Evolutionary conservation across 257 asterid genomes (phyloP).

Genomic region (Oldenlandia corymbosa): DNA sequence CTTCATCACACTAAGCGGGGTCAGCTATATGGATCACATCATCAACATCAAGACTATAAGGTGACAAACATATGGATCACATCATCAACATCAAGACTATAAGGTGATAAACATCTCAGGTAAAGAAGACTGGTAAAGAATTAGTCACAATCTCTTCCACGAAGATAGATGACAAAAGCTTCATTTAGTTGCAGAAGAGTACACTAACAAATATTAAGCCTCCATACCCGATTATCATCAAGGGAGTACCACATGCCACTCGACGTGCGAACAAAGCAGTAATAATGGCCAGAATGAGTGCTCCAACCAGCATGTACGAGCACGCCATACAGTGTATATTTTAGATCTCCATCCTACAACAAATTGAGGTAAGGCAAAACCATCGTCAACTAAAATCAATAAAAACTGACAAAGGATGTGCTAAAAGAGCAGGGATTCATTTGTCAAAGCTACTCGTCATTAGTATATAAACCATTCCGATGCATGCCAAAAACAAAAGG

Average conservation of each 20-base stretch:
- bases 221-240: slow-evolving; percentile 87
- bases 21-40: too few relatives aligned
- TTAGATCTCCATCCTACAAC: slow-evolving; percentile 74
- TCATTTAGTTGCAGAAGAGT: not conserved
- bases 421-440: not conserved
- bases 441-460: not conserved
- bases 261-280: slow-evolving; percentile 95
- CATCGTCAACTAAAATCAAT: not conserved
- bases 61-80: too few relatives aligned
- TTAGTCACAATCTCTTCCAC: not conserved
- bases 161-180: not conserved
- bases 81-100: too few relatives aligned
- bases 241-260: slow-evolving; percentile 97
- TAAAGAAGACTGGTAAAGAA: not conserved
- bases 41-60: too few relatives aligned
- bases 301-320: slow-evolving; percentile 97
- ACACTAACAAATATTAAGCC: not conserved
- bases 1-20: too few relatives aligned
- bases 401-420: not conserved
- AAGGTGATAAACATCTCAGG: not conserved
- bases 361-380: slow-evolving; percentile 5
- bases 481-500: too few relatives aligned
- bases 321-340: slow-evolving; percentile 90
- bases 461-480: too few relatives aligned
- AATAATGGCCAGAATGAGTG: slow-evolving; percentile 96